Percentiles rank a stretch among this genome's conserved stretches.
phyloP scores from a whole-genome alignment of 257 asterid genomes.

The Nicotiana attenuata region DNA sequence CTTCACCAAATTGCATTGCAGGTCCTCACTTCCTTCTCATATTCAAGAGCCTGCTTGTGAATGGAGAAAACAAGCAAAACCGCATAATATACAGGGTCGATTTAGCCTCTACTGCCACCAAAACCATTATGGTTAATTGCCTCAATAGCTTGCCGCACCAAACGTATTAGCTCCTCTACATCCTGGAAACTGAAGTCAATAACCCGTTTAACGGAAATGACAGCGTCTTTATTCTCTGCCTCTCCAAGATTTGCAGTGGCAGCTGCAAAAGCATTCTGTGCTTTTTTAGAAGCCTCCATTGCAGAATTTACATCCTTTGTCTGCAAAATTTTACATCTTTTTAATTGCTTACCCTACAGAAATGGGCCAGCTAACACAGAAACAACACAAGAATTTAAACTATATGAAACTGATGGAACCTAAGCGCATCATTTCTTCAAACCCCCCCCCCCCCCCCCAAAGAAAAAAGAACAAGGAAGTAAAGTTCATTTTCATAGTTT shows the following conservation, averaged over 20 bases:
- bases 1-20: slow-evolving; percentile 28
- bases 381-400: background rate
- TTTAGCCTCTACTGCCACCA: slow-evolving; percentile 38
- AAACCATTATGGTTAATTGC: slow-evolving; percentile 54
- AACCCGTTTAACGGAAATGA: slow-evolving; percentile 53
- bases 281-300: slow-evolving; percentile 80
- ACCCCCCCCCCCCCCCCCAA: no score
- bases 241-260: slow-evolving; percentile 44
- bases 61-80: slow-evolving; percentile 21
- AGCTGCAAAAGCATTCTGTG: slow-evolving; percentile 57
- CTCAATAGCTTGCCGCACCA: slow-evolving; percentile 53
- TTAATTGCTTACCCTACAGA: slow-evolving; percentile 12
- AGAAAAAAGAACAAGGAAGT: no score
- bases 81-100: slow-evolving; percentile 41
- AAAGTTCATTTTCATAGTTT: no score
- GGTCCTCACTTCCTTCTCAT: slow-evolving; percentile 16
- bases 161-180: slow-evolving; percentile 52
- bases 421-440: no score
- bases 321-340: slow-evolving; percentile 31
- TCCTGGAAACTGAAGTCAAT: slow-evolving; percentile 80
- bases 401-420: no score
- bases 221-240: slow-evolving; percentile 52
- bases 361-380: background rate
- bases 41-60: slow-evolving; percentile 21
- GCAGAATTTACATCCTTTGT: slow-evolving; percentile 66